Evolutionary conservation across 2,329 filamentous ascomycete species (phyloP).

Genomic region (Cadophora sp.): DNA sequence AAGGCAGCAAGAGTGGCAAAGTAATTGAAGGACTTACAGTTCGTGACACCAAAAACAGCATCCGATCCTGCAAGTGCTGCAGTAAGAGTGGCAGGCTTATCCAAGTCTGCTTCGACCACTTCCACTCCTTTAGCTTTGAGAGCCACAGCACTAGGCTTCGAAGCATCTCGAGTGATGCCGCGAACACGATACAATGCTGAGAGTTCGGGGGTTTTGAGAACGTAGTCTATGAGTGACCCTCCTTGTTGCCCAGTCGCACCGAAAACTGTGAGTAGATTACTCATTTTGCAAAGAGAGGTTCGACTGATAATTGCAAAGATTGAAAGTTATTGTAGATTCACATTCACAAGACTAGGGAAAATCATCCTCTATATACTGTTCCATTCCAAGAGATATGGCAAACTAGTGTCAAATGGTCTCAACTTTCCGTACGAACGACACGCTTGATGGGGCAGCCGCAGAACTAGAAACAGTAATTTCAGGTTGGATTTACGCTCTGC

Average conservation of each 20-base stretch:
- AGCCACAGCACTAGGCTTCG: conserved; percentile 48
- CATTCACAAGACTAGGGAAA: neutral
- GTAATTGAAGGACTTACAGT: conserved; percentile 51
- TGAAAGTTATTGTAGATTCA: neutral
- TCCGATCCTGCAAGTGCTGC: conserved; percentile 52
- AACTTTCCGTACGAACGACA: neutral
- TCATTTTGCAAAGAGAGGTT: conserved; percentile 1
- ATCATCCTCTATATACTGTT: neutral
- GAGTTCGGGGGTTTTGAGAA: conserved; percentile 51
- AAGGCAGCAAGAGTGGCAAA: conserved; percentile 26
- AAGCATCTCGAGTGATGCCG: conserved; percentile 53
- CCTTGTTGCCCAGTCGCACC: conserved; percentile 57
- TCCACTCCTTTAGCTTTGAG: conserved; percentile 49
- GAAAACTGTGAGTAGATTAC: conserved; percentile 46
- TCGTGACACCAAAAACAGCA: conserved; percentile 57
- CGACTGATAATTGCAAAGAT: neutral
- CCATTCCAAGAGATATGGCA: neutral
- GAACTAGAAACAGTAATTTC: neutral
- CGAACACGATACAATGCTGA: conserved; percentile 51
- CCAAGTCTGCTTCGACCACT: conserved; percentile 50
- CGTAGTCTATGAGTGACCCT: conserved; percentile 50
- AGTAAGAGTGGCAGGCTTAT: conserved; percentile 47
- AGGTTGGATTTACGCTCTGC: conserved; percentile 1
- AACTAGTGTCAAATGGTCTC: neutral
- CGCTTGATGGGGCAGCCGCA: neutral